Evolutionary conservation across 192 early-diverging fungal genomes (phyloP).

Genomic region (Podila clonocystis): DNA sequence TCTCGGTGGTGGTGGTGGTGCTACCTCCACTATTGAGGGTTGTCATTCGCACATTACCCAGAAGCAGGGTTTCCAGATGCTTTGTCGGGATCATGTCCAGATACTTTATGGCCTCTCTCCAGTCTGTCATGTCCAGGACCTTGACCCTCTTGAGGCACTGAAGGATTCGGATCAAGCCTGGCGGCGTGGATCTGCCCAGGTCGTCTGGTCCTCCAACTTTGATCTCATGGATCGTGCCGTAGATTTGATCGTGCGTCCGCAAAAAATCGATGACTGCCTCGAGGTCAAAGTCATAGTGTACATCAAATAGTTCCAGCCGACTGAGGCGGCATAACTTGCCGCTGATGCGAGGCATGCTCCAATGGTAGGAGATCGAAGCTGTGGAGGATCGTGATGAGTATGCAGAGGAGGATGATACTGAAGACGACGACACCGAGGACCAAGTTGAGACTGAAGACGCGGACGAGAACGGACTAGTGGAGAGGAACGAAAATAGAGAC

Average conservation of each 20-base stretch:
- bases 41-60: conserved; percentile 36
- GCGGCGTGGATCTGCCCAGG: conserved; percentile 9
- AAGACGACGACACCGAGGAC: conserved; percentile 15
- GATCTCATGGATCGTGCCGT: conserved; percentile 34
- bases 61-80: conserved; percentile 25
- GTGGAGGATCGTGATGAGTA: neutral
- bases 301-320: conserved; percentile 30
- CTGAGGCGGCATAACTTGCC: conserved; percentile 10
- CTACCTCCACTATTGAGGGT: neutral
- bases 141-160: conserved; percentile 14
- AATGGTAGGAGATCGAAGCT: neutral
- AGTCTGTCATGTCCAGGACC: conserved; percentile 40
- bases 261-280: conserved; percentile 34
- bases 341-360: conserved; percentile 5
- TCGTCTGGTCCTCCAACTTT: conserved; percentile 39
- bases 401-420: conserved; percentile 11
- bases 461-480: conserved; percentile 15
- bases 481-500: conserved; percentile 24
- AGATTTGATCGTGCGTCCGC: conserved; percentile 12
- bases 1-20: neutral
- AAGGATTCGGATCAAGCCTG: conserved; percentile 22
- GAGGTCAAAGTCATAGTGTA: conserved; percentile 22
- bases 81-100: conserved; percentile 32
- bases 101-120: conserved; percentile 35
- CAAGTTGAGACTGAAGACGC: conserved; percentile 4